Evolutionary conservation across 345 rosid genomes (phyloP).

Genomic region (Rhodomyrtus tomentosa): DNA sequence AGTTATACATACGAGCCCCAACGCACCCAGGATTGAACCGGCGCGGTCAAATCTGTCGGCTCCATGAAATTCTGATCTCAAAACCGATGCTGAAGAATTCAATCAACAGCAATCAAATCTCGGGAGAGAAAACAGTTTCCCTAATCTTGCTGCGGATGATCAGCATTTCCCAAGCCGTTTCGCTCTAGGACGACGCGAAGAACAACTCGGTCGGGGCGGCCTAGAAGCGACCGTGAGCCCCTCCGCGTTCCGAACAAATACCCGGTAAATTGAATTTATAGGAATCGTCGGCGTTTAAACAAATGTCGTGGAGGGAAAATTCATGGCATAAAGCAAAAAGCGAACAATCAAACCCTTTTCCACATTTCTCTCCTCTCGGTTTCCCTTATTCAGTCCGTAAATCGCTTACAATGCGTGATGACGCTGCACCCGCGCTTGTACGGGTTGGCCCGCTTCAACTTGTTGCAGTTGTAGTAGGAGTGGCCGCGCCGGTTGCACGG

Average conservation of each 20-base stretch:
- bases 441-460: constrained; percentile 28
- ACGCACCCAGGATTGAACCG: neutral
- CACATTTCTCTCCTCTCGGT: neutral
- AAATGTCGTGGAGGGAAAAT: neutral
- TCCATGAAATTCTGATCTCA: neutral
- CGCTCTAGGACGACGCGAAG: neutral
- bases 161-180: neutral
- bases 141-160: too few species aligned
- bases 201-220: neutral
- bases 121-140: too few species aligned
- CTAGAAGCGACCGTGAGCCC: neutral
- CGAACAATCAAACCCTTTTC: neutral
- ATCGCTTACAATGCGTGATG: constrained; percentile 32
- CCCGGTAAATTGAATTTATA: neutral
- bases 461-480: constrained; percentile 41
- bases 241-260: neutral
- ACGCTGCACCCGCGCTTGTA: constrained; percentile 44
- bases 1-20: neutral
- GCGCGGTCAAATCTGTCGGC: neutral
- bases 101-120: neutral
- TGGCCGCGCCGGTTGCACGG: constrained; percentile 36
- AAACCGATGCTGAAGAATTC: neutral
- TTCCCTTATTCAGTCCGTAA: neutral
- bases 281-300: neutral
- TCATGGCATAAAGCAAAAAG: neutral